Evolutionary conservation across 1,139 yeast species (phyloP), one percentile per base, ranked within the genome.

Genomic region (Yamadazyma diddensiae): DNA sequence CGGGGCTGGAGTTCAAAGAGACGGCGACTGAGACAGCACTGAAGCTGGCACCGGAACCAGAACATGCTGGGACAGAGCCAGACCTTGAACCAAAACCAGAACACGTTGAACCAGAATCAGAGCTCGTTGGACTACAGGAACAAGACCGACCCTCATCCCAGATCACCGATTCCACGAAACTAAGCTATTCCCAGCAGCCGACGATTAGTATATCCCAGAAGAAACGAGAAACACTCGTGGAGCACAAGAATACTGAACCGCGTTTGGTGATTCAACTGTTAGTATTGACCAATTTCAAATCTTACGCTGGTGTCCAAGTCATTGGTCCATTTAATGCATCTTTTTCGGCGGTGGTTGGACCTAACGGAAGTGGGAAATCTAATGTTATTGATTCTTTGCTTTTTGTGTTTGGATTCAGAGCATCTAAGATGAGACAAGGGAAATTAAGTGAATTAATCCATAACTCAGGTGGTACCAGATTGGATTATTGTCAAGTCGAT

Each of bases 311-410:
- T 0, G 64, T 72, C n/a, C 97, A 92, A 59, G 77, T 77, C 7
- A 85, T 94, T 38, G 99, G 99, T 0, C 98, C 99, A 0, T 94
- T 94, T 57, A 84, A 92, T 53, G 65, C 88, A 27, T 86, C 95
- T 2, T 94, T 94, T 53, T 86, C 96, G 6, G 97, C 99, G 0
- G 95, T 94, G 7, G 97, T 94, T n/a, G 99, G 99, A 0, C 98
- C 98, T 3, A 94, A 94, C 55, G 99, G 99, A 19, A 85, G 95
- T 24, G 98, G 98, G 6, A 92, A 92, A 58, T 90, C 97, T 9
- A 94, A 94, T 53, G 98, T 94, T 24, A 94, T 94, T 43, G 99
- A 94, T 54, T 85, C 97, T 2, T 75, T 94, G 74, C 67, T 94
- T 38, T 94, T 94, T 58, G 98, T 94, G 3, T 94, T 94, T 62